phyloP scores from a whole-genome alignment of 208 protist species.

The Trypanosomatidae sp. region DNA sequence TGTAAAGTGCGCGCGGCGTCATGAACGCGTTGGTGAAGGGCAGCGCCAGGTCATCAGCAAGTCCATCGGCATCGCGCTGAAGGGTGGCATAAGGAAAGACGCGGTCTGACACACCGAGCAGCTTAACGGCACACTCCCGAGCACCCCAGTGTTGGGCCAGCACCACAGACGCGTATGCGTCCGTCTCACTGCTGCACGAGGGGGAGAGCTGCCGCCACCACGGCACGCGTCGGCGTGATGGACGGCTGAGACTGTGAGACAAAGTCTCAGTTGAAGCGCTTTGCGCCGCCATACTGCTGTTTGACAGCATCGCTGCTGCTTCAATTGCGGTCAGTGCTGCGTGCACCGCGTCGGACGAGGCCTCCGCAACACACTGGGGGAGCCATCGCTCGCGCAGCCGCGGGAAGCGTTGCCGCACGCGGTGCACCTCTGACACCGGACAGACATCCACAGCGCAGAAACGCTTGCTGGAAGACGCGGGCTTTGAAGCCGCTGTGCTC shows the following conservation, averaged over 20 bases:
- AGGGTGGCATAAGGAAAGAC: constrained; percentile 33
- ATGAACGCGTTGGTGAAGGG: constrained; percentile 20
- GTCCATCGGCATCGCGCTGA: neutral
- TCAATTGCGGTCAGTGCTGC: neutral
- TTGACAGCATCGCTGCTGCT: neutral
- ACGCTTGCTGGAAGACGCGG: too few species aligned
- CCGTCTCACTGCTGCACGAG: neutral
- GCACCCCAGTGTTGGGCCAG: constrained; percentile 61
- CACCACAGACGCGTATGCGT: constrained; percentile 31
- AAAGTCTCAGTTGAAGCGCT: too few species aligned
- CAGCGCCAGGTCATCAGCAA: neutral
- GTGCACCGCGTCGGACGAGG: neutral
- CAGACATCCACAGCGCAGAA: constrained; percentile 54
- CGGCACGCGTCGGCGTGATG: neutral
- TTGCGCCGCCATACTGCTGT: neutral
- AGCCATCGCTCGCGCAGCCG: constrained; percentile 24
- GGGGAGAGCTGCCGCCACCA: constrained; percentile 13
- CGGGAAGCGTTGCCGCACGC: constrained; percentile 31
- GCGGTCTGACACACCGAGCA: constrained; percentile 40
- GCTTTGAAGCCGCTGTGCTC: too few species aligned
- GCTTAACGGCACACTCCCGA: constrained; percentile 67
- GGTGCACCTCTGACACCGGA: constrained; percentile 32
- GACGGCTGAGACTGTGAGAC: neutral
- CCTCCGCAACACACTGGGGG: constrained; percentile 20
- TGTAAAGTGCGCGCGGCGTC: constrained; percentile 8